Evolutionary conservation across 805 yeast species (phyloP), one percentile per base, ranked within the genome.

Genomic region (Clavispora vitiphila): DNA sequence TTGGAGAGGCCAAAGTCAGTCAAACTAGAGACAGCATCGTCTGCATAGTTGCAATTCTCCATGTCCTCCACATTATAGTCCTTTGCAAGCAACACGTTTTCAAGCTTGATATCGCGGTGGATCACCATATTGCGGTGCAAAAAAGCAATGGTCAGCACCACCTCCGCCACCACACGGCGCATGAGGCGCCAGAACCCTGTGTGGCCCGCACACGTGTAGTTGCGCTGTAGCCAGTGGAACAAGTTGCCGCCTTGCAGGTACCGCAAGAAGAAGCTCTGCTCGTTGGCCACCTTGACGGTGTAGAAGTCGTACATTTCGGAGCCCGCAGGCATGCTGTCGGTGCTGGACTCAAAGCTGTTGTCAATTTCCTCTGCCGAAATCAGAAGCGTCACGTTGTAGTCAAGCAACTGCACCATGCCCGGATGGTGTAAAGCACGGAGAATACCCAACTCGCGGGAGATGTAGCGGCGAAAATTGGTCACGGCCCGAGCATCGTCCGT

Each of bases 1-100:
- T 88, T 81, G 9, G 96, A 83, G 21, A 93, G 72, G 0, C 99
- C 99, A 63, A 93, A 83, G 67, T 93, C 99, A 0, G 95, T 82
- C 24, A 89, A 60, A 12, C 79, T 81, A 2, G 80, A 78, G 14
- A 81, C 46, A 38, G 71, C 3, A 44, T 23, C 14, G 9, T 14
- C 12, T n/a, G n/a, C n/a, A n/a, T n/a, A n/a, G n/a, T n/a, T n/a
- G n/a, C n/a, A n/a, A n/a, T n/a, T n/a, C n/a, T n/a, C n/a, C n/a
- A n/a, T n/a, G 2, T 27, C 29, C 18, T 32, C 20, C 7, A 14
- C 19, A 22, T 63, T 56, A 10, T 47, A 41, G 6, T 49, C 35
- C 18, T 51, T 49, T 27, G 72, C 72, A 19, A 81, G 56, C n/a
- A 88, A 61, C 2, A 88, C 70, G 54, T 89, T 93, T 54, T 93